phyloP scores from a whole-genome alignment of 169 alveolate species.

The Plasmodium yoelii region DNA sequence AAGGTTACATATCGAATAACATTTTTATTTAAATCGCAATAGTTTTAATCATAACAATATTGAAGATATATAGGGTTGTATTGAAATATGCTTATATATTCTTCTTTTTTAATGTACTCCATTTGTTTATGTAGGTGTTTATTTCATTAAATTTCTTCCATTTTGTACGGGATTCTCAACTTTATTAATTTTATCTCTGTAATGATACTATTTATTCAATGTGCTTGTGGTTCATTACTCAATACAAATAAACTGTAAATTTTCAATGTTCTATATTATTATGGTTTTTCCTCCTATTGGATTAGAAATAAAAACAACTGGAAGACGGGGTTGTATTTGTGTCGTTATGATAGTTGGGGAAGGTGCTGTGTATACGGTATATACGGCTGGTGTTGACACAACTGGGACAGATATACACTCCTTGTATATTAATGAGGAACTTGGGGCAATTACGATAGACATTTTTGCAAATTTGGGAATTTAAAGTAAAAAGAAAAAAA shows the following conservation, averaged over 20 bases:
- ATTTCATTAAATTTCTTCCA: background rate
- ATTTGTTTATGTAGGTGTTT: background rate
- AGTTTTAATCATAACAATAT: too few relatives aligned
- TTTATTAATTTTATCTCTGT: background rate
- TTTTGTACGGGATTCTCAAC: background rate
- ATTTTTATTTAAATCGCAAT: too few relatives aligned
- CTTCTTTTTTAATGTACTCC: background rate
- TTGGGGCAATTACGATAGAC: slow-evolving; percentile 58
- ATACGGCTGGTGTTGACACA: slow-evolving; percentile 24
- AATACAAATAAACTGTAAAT: background rate
- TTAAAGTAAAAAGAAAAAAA: slow-evolving; percentile 4
- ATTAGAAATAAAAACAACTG: slow-evolving; percentile 26
- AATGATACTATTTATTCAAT: background rate
- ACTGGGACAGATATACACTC: slow-evolving; percentile 52
- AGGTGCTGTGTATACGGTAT: slow-evolving; percentile 15
- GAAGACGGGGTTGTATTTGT: slow-evolving; percentile 23
- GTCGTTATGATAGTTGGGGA: slow-evolving; percentile 32
- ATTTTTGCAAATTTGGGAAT: slow-evolving; percentile 16
- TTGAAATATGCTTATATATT: background rate
- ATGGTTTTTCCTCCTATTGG: slow-evolving; percentile 33
- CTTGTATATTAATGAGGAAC: slow-evolving; percentile 24
- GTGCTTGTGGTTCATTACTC: background rate
- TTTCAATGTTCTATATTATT: slow-evolving; percentile 14
- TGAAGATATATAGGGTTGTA: too few relatives aligned
- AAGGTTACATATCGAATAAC: background rate